Base-by-base conservation (phyloP, 305 asterid species). In the Fraxinus greggii region DNA sequence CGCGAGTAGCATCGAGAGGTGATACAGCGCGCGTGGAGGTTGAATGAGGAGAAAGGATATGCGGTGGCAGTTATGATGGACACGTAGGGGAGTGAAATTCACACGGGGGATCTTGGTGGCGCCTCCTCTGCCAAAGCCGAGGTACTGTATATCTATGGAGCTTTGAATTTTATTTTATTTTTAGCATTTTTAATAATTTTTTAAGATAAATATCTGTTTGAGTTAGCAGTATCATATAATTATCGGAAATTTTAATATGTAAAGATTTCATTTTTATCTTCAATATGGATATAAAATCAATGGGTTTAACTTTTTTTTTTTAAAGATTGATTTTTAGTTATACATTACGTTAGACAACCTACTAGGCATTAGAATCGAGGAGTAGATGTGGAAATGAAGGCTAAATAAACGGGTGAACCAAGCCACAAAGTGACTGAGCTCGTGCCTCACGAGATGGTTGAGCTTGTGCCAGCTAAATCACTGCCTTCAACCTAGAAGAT, bases 1-100 rank as follows among this genome's bases (percentile, higher is more conserved):
- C 88, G 97, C 77, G 99, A 94, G 86, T 96, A 98, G 99, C 98
- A 96, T 70, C 81, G 78, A 61, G 89, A 86, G 85, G 98, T 96
- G 75, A 94, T 96, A 72, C 91, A 93, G 85, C 89, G 97, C 24
- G 93, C 93, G 77, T 86, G 99, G 89, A 90, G 89, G 80, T 88
- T 96, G 94, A 96, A 96, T 86, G 98, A 96, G 89, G 97, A 93
- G 85, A 94, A 96, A 76, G 99, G 99, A 1, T 94, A 76, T 83
- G 98, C 99, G 1, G 97, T 96, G 48, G 99, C 99, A 1, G 90
- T 96, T 87, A 96, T 96, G 99, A 96, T 96, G 99, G 98, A 96
- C 86, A 96, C 99, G 69, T 98, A 96, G 87, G 99, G 98, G 45
- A 92, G 98, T 86, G 98, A 94, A 91, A 96, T 96, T 87, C 99